Evolutionary conservation across 208 protist genomes (phyloP), one percentile per base, ranked within the genome.

Genomic region (Balamuthia mandrillaris): DNA sequence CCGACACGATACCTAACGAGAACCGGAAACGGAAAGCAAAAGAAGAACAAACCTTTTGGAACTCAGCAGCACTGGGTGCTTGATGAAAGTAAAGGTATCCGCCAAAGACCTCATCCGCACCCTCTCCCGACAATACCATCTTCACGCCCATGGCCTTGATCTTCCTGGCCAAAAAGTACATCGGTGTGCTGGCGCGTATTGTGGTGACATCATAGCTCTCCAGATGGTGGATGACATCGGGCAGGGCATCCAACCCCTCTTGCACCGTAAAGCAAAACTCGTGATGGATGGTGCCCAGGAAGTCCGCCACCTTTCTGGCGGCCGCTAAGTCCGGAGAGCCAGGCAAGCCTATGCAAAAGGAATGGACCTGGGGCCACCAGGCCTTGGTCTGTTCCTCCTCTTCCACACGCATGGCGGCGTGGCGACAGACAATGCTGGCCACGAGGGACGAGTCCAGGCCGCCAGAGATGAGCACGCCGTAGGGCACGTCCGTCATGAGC

Each of bases 201-300:
- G 94, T 96, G 0, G 95, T 97, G 12, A 96, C 93, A 82, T 97
- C 95, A 72, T 96, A 97, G 3, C 94, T 97, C 89, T 97, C 95
- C 1, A 97, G 86, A 58, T 96, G 93, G 61, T 92, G 92, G 78
- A 97, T 95, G 29, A 97, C 95, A 70, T 96, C 93, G 14, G 66
- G 54, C 1, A 96, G 29, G 18, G 95, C 94, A 88, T 96, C 94
- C 33, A 97, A 86, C 51, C 95, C 95, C 74, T 94, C 93, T 54
- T 96, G 91, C 3, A 96, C 91, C 5, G 95, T 96, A 61, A 97
- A 97, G 63, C 81, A 54, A 83, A 95, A 95, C 81, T 94, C 91
- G 87, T 97, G 94, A 74, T 97, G 95, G 44, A 89, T 88, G 6
- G 95, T 96, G 33, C 90, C 92, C 24, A 97, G 52, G 72, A 91